Evolutionary conservation across 116 monocot species (phyloP).

Genomic region (Zostera marina): DNA sequence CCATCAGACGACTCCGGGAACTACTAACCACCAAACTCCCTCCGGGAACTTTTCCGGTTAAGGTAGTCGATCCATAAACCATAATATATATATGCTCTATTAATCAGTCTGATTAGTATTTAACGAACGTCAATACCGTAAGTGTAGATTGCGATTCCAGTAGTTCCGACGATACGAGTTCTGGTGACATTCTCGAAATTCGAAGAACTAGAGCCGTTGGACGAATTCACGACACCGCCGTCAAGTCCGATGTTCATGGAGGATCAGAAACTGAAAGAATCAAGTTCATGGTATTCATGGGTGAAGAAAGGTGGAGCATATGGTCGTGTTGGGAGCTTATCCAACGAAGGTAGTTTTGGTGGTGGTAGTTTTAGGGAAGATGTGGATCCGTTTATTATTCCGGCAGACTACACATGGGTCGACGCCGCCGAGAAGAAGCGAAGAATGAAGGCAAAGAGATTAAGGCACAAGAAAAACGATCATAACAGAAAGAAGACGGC

Average conservation of each 20-base stretch:
- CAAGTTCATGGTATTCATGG: slow-evolving; percentile 93
- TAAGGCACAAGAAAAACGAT: slow-evolving; percentile 32
- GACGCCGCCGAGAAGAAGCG: slow-evolving; percentile 89
- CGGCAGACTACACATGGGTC: slow-evolving; percentile 86
- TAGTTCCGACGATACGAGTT: slow-evolving; percentile 91
- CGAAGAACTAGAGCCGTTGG: slow-evolving; percentile 61
- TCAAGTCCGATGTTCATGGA: slow-evolving; percentile 74
- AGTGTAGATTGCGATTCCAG: slow-evolving; percentile 81
- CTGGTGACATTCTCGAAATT: slow-evolving; percentile 90
- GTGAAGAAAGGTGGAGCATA: slow-evolving; percentile 45
- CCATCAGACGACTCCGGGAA: slow-evolving; percentile 91
- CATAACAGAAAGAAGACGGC: slow-evolving; percentile 38
- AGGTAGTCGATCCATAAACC: slow-evolving; percentile 43
- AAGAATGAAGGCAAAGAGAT: slow-evolving; percentile 71
- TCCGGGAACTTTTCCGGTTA: slow-evolving; percentile 94
- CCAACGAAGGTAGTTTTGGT: slow-evolving; percentile 22
- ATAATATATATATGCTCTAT: too few species aligned
- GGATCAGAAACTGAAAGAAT: slow-evolving; percentile 40
- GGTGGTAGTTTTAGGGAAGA: slow-evolving; percentile 32
- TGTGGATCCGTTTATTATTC: slow-evolving; percentile 74
- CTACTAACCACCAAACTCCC: slow-evolving; percentile 88
- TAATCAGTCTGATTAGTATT: background rate
- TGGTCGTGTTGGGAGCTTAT: slow-evolving; percentile 3
- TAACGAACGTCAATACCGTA: too few species aligned
- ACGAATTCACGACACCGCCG: slow-evolving; percentile 85